Base-by-base conservation (phyloP, 106 monocot species). In the Triglochin maritima region DNA sequence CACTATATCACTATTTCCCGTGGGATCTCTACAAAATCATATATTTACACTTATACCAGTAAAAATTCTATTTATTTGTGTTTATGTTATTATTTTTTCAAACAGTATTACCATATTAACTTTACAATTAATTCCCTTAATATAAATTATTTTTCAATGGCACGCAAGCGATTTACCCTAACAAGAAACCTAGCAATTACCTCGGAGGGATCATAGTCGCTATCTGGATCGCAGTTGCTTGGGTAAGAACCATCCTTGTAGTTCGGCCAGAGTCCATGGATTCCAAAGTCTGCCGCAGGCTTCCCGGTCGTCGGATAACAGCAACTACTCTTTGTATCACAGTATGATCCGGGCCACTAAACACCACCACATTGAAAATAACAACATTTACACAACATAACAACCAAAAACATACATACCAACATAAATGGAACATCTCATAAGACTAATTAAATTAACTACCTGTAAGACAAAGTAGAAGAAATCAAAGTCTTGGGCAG, bases 401-500 rank as follows among this genome's bases (percentile, higher is more conserved):
- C 6, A 17, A 52, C 7, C 6, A 45, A 43, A 54, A 4, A 51
- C 2, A 11, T 0, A 50, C 4, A 29, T 9, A n/a, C 7, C 49
- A 2, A 62, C 4, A 8, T 14, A 51, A n/a, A 17, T 5, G 46
- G 4, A 4, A 71, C 6, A 55, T 5, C 9, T 43, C 2, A 17
- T 4, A 11, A 52, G 14, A 62, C 3, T 50, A 50, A 5, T 41
- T 1, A 5, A 4, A 6, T 55, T 9, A 3, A 5, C 43, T 13
- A 85, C 92, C 81, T 92, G 92, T 4, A 73, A 82, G 79, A 94
- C 89, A 47, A 94, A 79, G 86, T 86, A 94, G 82, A 94, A 84
- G 77, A 89, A 94, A 41, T 94, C 94, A 70, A 83, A 94, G 58
- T 77, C 84, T 62, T 76, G 81, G 6, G 77, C 82, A 47, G 65